Evolutionary conservation across 306 rosid species (phyloP), one percentile per base, ranked within the genome.

Genomic region (Canavalia ensiformis): DNA sequence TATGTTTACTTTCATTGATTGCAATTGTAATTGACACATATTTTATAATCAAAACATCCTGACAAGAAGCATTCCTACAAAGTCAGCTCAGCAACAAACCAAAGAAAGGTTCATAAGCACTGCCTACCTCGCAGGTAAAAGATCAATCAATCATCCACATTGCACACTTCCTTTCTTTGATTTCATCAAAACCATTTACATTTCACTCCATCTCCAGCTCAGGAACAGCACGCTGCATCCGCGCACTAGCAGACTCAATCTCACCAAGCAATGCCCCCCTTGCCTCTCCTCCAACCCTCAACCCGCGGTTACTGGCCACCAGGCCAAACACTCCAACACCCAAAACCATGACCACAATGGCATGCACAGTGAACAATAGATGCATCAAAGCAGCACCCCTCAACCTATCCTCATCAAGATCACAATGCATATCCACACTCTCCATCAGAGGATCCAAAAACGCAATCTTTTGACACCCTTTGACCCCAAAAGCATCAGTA

Each of bases 361-460:
- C 97, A 85, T 95, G 97, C 63, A 88, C 89, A 64, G 83, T 80
- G 81, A 95, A 92, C 78, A 91, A 34, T 6, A 95, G 77, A 11
- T 84, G 84, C 97, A 92, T 89, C 93, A 95, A 52, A 60, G 97
- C 86, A 57, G 83, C 51, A 29, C 92, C 95, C 86, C 99, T 91
- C 78, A 89, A 76, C 4, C 85, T 81, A 82, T 95, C 92, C 76
- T 89, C 95, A 45, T 88, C 88, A 77, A 92, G 92, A 74, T 92
- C 97, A 90, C 99, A 95, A 0, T 77, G 70, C 37, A 90, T 69
- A 85, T 87, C 90, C 7, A 89, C 85, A 76, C 68, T 82, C 55
- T 72, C 90, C 5, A 33, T 57, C 31, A 68, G 76, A 4, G 87
- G 42, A 3, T 78, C 73, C 79, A 66, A 72, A 10, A 81, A 8